phyloP scores from a whole-genome alignment of 2,329 filamentous ascomycete species.

The Aspergillus sp. region DNA sequence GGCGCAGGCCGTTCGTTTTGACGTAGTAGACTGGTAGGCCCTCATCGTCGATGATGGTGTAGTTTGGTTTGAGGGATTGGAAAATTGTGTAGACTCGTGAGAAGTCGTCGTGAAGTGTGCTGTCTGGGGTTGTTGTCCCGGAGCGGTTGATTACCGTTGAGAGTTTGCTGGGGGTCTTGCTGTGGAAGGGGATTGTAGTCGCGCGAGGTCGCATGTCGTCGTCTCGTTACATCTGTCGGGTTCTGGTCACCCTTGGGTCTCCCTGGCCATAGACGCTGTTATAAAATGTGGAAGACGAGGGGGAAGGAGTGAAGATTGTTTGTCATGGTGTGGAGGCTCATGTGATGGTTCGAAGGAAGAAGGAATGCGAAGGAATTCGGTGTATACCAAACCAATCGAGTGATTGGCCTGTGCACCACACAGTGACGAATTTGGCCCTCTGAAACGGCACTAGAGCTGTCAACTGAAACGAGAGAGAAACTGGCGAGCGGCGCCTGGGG shows the following conservation, averaged over 20 bases:
- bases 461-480: background rate
- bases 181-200: background rate
- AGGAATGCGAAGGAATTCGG: background rate
- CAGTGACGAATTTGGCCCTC: background rate
- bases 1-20: background rate
- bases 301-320: background rate
- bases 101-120: background rate
- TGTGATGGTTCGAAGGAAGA: background rate
- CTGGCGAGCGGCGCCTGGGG: too few species aligned
- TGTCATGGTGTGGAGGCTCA: background rate
- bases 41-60: background rate
- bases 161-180: background rate
- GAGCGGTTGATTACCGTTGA: background rate
- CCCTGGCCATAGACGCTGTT: background rate
- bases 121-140: background rate
- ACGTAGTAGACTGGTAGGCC: background rate
- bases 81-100: background rate
- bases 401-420: background rate
- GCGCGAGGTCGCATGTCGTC: background rate
- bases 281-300: background rate
- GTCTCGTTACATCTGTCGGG: background rate
- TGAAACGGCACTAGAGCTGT: background rate
- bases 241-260: background rate
- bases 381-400: background rate
- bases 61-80: slow-evolving; percentile 2